Base-by-base conservation (phyloP, 139 green algal genomes). In the Zygnema cylindricum region DNA sequence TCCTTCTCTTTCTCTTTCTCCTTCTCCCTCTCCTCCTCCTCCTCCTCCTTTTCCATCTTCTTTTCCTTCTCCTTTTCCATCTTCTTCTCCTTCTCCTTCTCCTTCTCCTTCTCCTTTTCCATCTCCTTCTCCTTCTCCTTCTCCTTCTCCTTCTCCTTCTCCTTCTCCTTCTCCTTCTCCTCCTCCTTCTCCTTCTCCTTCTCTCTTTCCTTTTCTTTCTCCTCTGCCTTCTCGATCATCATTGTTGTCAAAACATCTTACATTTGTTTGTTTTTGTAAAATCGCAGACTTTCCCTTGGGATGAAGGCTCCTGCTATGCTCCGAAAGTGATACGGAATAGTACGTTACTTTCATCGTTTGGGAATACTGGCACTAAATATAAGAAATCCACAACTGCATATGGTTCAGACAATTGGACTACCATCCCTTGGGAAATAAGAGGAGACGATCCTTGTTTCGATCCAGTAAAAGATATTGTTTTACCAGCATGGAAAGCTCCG, bases 331-430 rank as follows among this genome's bases (percentile, higher is more conserved):
- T 88, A 23, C 81, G 73, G 16, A 84, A 2, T 1, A 39, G 33
- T 39, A 82, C 63, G 2, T 36, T 82, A 69, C 35, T 88, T 2
- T 83, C 83, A 0, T 38, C 63, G 43, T 88, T 57, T 57, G 83
- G 83, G 36, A 88, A 88, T 69, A 88, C 83, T 30, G 32, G 25
- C 1, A 38, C 23, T 40, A 79, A 1, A 25, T 54, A 86, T 11
- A 88, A 88, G 25, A n/a, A 76, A n/a, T 88, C 69, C 7, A 88
- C 83, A 21, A 88, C 63, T 11, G 83, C 83, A 32, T 88, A 88
- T 43, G 25, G 33, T 23, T 23, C 38, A 32, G 81, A 86, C 54
- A 69, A 79, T n/a, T 86, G 81, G 81, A 22, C 69, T 43, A 11
- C 43, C 49, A 88, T 88, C 22, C 83, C 83, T 33, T 2, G 36